Evolutionary conservation across 2,329 filamentous ascomycete genomes (phyloP), one percentile per base, ranked within the genome.

Genomic region (Ophiocordyceps unilateralis): DNA sequence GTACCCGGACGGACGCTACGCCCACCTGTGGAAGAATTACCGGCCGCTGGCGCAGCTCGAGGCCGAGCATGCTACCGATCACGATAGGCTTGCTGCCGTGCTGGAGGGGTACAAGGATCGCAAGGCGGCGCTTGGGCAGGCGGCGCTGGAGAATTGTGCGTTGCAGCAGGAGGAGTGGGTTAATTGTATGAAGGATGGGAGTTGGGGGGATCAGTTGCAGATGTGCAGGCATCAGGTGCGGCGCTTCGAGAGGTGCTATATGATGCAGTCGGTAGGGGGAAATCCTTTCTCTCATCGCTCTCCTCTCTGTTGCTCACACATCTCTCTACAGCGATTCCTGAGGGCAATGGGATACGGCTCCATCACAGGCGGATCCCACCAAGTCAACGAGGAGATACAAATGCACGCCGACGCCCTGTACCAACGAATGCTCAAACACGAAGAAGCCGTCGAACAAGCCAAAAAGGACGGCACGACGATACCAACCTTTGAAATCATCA

Each of bases 381-480:
- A 78, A 24, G 72, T 83, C 42, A 83, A 94, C 53, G 88, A 95
- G 58, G 76, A 81, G 51, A 86, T 98, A 47, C 91, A 96, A 62
- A 85, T 96, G 80, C 88, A 95, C 59, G 89, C 89, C 46, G 91
- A 98, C 64, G 76, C 76, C 48, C 70, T 98, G 36, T 98, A 87
- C 61, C 83, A 89, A 54, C 77, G 82, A 51, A 86, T 96, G 79
- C 62, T 93, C 32, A 72, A 76, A 47, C 86, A 93, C 57, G 89
- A 98, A 61, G 69, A 68, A 19, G 74, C 72, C 48, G 76, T 83
- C n/a, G 76, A 82, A 49, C 71, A 77, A 53, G 83, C 81, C 30
- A 78, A 78, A 59, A 67, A 70, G 43, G 71, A 74, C 49, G 76
- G 76, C 23, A 61, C 59, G n/a, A 68, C 72, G 0, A 56, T 68